Base-by-base conservation (phyloP, 2,329 filamentous ascomycete species). In the Talaromyces albobiverticillius region DNA sequence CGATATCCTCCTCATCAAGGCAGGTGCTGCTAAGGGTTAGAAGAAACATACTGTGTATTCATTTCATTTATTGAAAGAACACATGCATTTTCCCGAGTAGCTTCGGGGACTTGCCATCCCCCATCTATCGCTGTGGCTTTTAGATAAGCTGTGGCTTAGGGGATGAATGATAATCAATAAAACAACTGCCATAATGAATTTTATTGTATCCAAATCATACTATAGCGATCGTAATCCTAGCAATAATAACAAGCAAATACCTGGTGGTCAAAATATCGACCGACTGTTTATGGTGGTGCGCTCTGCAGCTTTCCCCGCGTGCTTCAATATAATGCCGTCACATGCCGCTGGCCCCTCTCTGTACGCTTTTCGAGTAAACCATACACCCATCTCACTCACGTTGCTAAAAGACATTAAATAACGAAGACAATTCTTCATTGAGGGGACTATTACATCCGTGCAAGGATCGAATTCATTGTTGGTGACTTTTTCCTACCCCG, bases 1-100 rank as follows among this genome's bases (percentile, higher is more conserved):
- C 47, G 76, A 87, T 68, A 83, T 87, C 63, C 71, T 96, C 62
- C 83, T 96, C 65, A 91, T 96, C 82, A 96, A 96, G 82, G 72
- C 71, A 62, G 76, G 74, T 68, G 78, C 74, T 64, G 74, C 78
- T 54, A 79, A 77, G 68, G 64, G 63, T 59, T 78, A 72, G 16
- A 14, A 32, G 4, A 18, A 18, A 41, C 8, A 41, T 4, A 23
- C 42, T 11, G 10, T n/a, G 22, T 16, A 13, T 18, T 22, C n/a
- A 45, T 45, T 22, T 50, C 29, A 34, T 31, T 51, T 51, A 38
- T 40, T 40, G 22, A 49, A 38, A 20, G 36, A 48, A 31, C 46
- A 48, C 22, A 46, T 16, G 40, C 16, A 43, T 40, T 36, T 13
- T 32, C 29, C 31, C 20, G 40, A 46, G 38, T 38, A 42, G n/a